Conservation (phyloP, 2,329 filamentous ascomycete species). For the Cordyceps cicadae region DNA sequence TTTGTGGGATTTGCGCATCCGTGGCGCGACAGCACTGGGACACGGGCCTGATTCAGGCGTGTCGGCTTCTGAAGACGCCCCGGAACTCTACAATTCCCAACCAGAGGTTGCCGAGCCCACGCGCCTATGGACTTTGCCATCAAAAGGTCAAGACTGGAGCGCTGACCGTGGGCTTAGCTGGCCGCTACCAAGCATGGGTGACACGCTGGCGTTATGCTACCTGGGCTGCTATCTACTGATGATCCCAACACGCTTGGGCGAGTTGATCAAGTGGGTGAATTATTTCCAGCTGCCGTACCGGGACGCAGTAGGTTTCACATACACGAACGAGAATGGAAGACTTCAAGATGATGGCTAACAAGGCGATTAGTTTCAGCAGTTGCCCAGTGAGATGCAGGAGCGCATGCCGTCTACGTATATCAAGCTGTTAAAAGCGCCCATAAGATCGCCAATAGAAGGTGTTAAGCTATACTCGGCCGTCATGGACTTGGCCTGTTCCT, state of each 20-base stretch:
- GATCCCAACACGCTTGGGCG: slow-evolving; percentile 66
- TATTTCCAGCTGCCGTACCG: slow-evolving; percentile 64
- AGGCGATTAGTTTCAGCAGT: slow-evolving; percentile 36
- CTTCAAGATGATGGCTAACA: not conserved
- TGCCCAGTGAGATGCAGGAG: slow-evolving; percentile 58
- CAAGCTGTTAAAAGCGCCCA: slow-evolving; percentile 45
- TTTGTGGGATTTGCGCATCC: slow-evolving; percentile 69
- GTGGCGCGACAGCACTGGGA: slow-evolving; percentile 32
- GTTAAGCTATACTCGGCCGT: slow-evolving; percentile 58
- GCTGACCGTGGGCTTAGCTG: slow-evolving; percentile 38
- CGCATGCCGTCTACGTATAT: slow-evolving; percentile 56
- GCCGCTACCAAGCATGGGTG: slow-evolving; percentile 59
- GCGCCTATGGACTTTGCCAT: slow-evolving; percentile 21
- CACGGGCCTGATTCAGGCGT: not conserved
- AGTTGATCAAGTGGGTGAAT: slow-evolving; percentile 61
- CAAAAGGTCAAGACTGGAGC: slow-evolving; percentile 35
- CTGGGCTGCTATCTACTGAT: slow-evolving; percentile 67
- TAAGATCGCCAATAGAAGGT: slow-evolving; percentile 32
- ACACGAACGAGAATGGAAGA: not conserved
- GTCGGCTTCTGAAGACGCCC: slow-evolving; percentile 17
- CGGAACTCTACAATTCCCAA: slow-evolving; percentile 33
- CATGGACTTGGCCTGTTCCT: slow-evolving; percentile 54
- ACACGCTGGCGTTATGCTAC: slow-evolving; percentile 73
- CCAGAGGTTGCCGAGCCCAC: slow-evolving; percentile 18
- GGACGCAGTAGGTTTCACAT: slow-evolving; percentile 45